These are phyloP conservation scores for Papilionanthe hybrid DNA, from an alignment of 116 monocot genomes.

Conservation along the genomic window DNA sequence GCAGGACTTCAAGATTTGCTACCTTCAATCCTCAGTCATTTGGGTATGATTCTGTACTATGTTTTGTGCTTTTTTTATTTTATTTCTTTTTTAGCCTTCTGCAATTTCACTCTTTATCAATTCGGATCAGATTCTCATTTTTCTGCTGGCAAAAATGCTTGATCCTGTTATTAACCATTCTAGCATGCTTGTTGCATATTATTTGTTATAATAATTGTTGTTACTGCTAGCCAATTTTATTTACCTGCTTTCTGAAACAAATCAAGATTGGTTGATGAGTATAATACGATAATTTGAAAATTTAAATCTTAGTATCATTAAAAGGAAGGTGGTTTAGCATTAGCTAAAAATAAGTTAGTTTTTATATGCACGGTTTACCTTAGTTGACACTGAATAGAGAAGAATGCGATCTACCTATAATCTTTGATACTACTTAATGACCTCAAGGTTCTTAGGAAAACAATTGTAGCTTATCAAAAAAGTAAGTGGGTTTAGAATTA, in stretches of 20 bases:
- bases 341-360: no score
- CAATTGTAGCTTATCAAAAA: no score
- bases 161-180: background rate
- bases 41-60: conserved; percentile 34
- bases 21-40: conserved; percentile 54
- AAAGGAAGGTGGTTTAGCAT: no score
- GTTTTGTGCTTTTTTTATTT: background rate
- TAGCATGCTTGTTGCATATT: background rate
- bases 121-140: background rate
- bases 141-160: background rate
- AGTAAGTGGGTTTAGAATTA: no score
- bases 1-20: conserved; percentile 66
- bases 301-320: background rate
- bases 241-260: background rate
- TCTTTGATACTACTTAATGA: no score
- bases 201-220: background rate
- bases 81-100: background rate
- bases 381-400: no score
- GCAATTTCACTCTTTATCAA: background rate
- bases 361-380: no score
- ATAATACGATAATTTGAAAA: background rate
- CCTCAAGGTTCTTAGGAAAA: no score
- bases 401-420: no score
- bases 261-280: background rate
- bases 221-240: background rate